Base-by-base conservation (phyloP, 805 yeast species). In the Ogataea populi-albae region DNA sequence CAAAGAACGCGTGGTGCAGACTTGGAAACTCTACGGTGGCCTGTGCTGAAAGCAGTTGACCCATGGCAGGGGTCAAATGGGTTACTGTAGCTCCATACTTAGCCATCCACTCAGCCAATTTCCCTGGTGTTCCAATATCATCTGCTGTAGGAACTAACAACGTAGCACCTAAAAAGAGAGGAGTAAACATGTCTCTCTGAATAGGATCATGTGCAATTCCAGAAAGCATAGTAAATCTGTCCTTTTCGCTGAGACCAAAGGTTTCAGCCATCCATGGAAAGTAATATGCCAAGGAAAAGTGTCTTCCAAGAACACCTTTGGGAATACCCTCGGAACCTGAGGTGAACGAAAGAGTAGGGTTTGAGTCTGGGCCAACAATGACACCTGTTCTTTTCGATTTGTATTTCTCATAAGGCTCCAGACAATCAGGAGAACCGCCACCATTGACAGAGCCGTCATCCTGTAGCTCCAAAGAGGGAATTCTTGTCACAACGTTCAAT, bases 131-230 rank as follows among this genome's bases (percentile, higher is more conserved):
- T 31, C 99, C 98, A 52, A 93, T 93, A 61, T 93, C 99, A 61
- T 93, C 97, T 12, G 88, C 80, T 10, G 97, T 89, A 34, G 99
- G 99, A 20, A 93, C 94, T 45, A 86, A 72, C 38, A 93, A 69
- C 49, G 81, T 85, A 14, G 98, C 98, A 46, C 99, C 99, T 45
- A 93, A 67, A 62, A 93, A 93, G 45, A 93, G 72, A 16, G 99
- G 99, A 6, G 99, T 93, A 63, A 93, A 93, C 84, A 93, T 93
- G 64, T 93, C 99, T 70, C 99, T 83, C 69, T 93, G 99, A 45
- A 93, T 91, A 9, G 99, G 99, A 64, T 93, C 99, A 61, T 93
- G 99, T 0, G 99, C 99, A 60, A 93, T 93, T 55, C 99, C 99
- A 6, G 95, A 85, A 43, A 93, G 73, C 99, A 93, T 93, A 15